phyloP scores from a whole-genome alignment of 768 basidiomycete species.

The Macrocybe gigantea region DNA sequence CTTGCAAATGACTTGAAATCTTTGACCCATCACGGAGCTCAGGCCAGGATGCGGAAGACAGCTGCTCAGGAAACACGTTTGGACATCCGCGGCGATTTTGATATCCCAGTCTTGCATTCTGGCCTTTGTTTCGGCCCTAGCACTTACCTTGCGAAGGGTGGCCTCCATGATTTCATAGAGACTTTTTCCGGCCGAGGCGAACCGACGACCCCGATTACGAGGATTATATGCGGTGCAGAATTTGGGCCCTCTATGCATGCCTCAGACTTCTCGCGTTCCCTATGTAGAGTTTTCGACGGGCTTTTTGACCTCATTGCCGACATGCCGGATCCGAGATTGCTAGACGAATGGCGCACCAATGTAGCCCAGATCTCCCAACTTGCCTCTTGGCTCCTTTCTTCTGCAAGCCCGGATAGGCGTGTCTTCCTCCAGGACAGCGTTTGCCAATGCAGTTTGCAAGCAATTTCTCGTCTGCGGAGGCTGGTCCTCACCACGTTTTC shows the following conservation, averaged over 20 bases:
- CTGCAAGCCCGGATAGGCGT: slow-evolving; percentile 5
- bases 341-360: slow-evolving; percentile 7
- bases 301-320: slow-evolving; percentile 32
- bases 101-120: slow-evolving; percentile 40
- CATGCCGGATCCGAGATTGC: slow-evolving; percentile 21
- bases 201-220: slow-evolving; percentile 20
- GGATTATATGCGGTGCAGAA: slow-evolving; percentile 32
- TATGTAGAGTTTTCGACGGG: slow-evolving; percentile 42
- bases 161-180: slow-evolving; percentile 52
- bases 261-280: slow-evolving; percentile 35
- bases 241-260: slow-evolving; percentile 37
- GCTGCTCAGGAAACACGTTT: background rate
- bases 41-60: slow-evolving; percentile 1
- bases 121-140: slow-evolving; percentile 41
- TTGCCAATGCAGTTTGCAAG: slow-evolving; percentile 27
- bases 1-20: background rate
- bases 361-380: slow-evolving; percentile 36
- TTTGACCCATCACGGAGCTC: slow-evolving; percentile 10
- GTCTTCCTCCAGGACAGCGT: slow-evolving; percentile 23
- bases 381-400: slow-evolving; percentile 9
- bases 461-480: slow-evolving; percentile 33
- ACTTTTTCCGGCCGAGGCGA: slow-evolving; percentile 22
- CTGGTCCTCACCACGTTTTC: slow-evolving; percentile 22
- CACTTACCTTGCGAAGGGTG: slow-evolving; percentile 56
- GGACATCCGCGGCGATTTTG: slow-evolving; percentile 41